Conservation (phyloP, 83 land plant genomes). For the Diphasiastrum complanatum region DNA sequence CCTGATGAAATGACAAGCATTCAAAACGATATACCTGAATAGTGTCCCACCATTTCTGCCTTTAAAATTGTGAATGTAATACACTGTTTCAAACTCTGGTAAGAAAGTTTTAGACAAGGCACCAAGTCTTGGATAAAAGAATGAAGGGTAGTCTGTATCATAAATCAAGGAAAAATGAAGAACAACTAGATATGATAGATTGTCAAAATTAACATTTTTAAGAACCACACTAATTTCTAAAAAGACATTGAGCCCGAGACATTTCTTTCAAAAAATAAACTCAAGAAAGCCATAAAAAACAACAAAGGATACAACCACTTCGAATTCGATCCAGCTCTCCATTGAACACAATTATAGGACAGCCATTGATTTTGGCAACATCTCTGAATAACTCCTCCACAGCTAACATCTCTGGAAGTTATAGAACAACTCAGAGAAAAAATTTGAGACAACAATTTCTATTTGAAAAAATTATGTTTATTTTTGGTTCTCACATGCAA, state of each 20-base stretch:
- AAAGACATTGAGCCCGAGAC: not conserved
- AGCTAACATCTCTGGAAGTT: conserved; percentile 82
- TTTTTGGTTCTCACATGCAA: no score
- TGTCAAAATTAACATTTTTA: not conserved
- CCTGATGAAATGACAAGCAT: not conserved
- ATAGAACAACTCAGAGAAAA: no score
- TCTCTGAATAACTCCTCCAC: conserved; percentile 94
- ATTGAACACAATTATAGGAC: conserved; percentile 80
- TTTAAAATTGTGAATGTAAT: conserved; percentile 93
- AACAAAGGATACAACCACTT: conserved; percentile 91
- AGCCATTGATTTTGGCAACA: conserved; percentile 46
- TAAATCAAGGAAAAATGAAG: not conserved
- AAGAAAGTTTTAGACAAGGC: conserved; percentile 65
- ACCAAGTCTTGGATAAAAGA: conserved; percentile 94
- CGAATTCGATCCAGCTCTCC: conserved; percentile 94
- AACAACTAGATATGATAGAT: not conserved
- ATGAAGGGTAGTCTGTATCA: conserved; percentile 75
- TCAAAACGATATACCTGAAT: conserved; percentile 56
- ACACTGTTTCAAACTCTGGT: conserved; percentile 88
- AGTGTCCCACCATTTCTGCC: conserved; percentile 74
- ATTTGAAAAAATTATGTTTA: not conserved
- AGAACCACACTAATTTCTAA: not conserved
- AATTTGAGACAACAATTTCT: not conserved
- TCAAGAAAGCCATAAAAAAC: not conserved
- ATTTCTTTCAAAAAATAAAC: not conserved